Conservation (phyloP, 192 early-diverging fungal genomes). For the Rhizoclosmatium sp. region DNA sequence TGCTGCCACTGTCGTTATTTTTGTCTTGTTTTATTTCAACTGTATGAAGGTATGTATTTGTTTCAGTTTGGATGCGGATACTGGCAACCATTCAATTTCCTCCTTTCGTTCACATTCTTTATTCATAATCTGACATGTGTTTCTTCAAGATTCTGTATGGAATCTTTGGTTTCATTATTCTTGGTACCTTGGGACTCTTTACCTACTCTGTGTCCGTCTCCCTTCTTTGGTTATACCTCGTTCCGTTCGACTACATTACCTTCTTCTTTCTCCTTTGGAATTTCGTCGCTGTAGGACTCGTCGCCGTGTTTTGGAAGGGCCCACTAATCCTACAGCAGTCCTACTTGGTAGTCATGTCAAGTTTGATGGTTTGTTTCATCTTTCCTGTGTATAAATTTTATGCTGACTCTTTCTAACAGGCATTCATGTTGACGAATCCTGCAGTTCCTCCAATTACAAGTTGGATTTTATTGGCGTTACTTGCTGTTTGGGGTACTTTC, state of each 20-base stretch:
- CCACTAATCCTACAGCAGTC: conserved; percentile 78
- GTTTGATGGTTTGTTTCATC: conserved; percentile 68
- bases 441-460: conserved; percentile 76
- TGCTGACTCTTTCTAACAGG: conserved; percentile 48
- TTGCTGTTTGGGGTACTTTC: conserved; percentile 81
- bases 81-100: neutral
- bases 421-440: conserved; percentile 69
- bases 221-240: conserved; percentile 46
- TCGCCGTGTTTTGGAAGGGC: conserved; percentile 84
- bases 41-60: conserved; percentile 71
- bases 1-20: conserved; percentile 79
- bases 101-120: neutral
- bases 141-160: conserved; percentile 67
- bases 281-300: conserved; percentile 70
- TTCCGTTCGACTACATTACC: conserved; percentile 77
- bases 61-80: conserved; percentile 1
- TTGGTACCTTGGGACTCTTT: conserved; percentile 78
- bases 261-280: conserved; percentile 84
- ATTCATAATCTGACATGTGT: neutral
- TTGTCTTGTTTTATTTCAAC: conserved; percentile 77
- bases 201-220: conserved; percentile 66
- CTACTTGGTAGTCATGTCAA: conserved; percentile 81
- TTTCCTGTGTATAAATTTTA: neutral
- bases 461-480: conserved; percentile 80
- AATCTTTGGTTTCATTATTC: conserved; percentile 77